A percentile compares a stretch with the other conserved stretches of the same genome.
Conservation (phyloP, 306 rosid species). For the Cucurbita argyrosperma region DNA sequence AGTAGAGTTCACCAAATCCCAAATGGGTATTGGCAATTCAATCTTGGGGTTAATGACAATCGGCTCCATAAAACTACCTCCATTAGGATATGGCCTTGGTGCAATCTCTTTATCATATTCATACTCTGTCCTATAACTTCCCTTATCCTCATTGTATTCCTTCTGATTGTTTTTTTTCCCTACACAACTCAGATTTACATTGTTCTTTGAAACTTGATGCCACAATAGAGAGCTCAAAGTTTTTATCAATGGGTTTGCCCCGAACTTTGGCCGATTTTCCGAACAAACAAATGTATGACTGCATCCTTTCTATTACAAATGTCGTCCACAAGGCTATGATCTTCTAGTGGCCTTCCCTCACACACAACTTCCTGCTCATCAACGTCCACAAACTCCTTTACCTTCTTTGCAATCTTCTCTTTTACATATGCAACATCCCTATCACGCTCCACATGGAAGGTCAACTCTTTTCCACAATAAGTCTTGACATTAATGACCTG, state of each 20-base stretch:
- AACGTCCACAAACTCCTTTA: slow-evolving; percentile 46
- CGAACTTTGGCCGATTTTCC: slow-evolving; percentile 58
- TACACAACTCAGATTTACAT: slow-evolving; percentile 17
- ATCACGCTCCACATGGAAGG: slow-evolving; percentile 62
- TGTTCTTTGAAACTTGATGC: slow-evolving; percentile 29
- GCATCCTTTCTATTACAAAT: slow-evolving; percentile 56
- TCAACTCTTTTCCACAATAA: slow-evolving; percentile 45
- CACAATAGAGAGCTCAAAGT: slow-evolving; percentile 53
- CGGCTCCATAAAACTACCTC: slow-evolving; percentile 48
- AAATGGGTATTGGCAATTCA: slow-evolving; percentile 35
- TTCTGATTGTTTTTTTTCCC: slow-evolving; percentile 10
- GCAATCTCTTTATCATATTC: slow-evolving; percentile 10
- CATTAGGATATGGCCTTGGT: slow-evolving; percentile 20
- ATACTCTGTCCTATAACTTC: slow-evolving; percentile 15
- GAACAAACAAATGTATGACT: slow-evolving; percentile 51
- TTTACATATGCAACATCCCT: slow-evolving; percentile 71
- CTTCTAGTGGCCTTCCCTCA: slow-evolving; percentile 63
- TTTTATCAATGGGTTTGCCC: slow-evolving; percentile 35
- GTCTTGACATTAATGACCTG: slow-evolving; percentile 61
- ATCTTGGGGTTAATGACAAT: slow-evolving; percentile 59
- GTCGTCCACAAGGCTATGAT: slow-evolving; percentile 66
- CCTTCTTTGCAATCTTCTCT: slow-evolving; percentile 53
- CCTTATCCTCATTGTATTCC: slow-evolving; percentile 21
- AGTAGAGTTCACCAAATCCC: slow-evolving; percentile 55
- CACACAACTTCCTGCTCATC: slow-evolving; percentile 72